Percentiles rank a stretch among this genome's conserved stretches.
phyloP scores from a whole-genome alignment of 1,284 basidiomycete genomes.

The Cystobasidium sp. region DNA sequence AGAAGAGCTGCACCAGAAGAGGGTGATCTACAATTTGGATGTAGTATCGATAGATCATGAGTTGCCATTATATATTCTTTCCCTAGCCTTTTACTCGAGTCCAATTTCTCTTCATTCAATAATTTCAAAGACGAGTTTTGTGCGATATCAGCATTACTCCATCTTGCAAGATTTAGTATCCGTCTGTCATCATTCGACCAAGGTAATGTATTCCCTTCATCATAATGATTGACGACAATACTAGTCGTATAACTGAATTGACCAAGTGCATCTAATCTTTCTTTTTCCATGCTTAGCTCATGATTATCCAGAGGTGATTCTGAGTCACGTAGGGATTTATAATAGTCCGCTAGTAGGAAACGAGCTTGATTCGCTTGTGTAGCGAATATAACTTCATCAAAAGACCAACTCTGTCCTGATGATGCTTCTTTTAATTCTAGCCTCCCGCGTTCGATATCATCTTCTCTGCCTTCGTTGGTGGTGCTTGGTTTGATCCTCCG shows the following conservation, averaged over 20 bases:
- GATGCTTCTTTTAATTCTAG: constrained; percentile 31
- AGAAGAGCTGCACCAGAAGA: constrained; percentile 12
- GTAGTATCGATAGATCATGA: constrained; percentile 39
- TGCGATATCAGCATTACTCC: constrained; percentile 3
- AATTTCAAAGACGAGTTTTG: background rate
- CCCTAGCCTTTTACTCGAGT: background rate
- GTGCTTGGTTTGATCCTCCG: background rate
- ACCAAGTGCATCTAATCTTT: constrained; percentile 20
- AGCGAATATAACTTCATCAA: constrained; percentile 54
- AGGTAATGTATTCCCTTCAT: constrained; percentile 5
- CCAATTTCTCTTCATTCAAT: background rate
- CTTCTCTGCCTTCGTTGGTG: constrained; percentile 4
- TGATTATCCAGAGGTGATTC: constrained; percentile 4
- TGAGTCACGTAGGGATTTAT: constrained; percentile 6
- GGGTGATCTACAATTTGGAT: constrained; percentile 11
- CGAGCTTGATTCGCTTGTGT: constrained; percentile 54
- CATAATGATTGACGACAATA: constrained; percentile 43
- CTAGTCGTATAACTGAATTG: constrained; percentile 37
- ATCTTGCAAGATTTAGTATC: constrained; percentile 33
- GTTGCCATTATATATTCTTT: constrained; percentile 41
- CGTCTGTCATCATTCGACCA: constrained; percentile 1
- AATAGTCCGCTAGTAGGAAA: constrained; percentile 18
- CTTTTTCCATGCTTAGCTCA: constrained; percentile 8
- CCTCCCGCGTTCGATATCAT: background rate
- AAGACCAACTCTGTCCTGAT: constrained; percentile 46